Percentiles rank a stretch among this genome's conserved stretches.
These are phyloP conservation scores for Suhomyces guaymorum DNA, from an alignment of 1,139 yeast genomes.

Conservation along the genomic window DNA sequence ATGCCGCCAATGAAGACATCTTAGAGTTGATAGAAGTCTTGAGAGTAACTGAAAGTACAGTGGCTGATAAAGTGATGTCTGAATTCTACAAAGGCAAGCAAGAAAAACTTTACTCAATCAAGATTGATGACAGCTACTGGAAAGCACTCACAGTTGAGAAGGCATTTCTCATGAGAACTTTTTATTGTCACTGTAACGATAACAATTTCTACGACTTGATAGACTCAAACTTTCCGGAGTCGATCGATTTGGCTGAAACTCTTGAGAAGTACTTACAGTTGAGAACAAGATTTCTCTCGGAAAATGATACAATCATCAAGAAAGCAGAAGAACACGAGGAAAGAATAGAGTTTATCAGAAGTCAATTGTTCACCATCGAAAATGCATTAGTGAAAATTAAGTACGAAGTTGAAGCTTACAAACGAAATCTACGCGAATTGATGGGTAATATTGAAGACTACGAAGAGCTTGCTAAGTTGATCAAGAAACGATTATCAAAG, in stretches of 20 bases:
- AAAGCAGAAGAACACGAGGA: slow-evolving; percentile 14
- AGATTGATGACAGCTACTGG: slow-evolving; percentile 67
- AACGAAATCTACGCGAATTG: slow-evolving; percentile 13
- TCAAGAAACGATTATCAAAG: slow-evolving; percentile 14
- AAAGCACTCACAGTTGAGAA: slow-evolving; percentile 69
- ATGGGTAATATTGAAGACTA: slow-evolving; percentile 16
- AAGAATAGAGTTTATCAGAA: slow-evolving; percentile 16
- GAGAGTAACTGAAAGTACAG: slow-evolving; percentile 63
- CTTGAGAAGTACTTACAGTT: slow-evolving; percentile 53
- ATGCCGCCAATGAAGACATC: slow-evolving; percentile 66
- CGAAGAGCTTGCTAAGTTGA: slow-evolving; percentile 13
- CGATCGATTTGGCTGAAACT: slow-evolving; percentile 66
- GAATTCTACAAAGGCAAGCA: slow-evolving; percentile 61
- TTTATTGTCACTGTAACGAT: slow-evolving; percentile 62
- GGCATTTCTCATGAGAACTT: slow-evolving; percentile 69
- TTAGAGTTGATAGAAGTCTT: slow-evolving; percentile 69
- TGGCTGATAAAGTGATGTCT: slow-evolving; percentile 68
- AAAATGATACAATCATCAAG: slow-evolving; percentile 27
- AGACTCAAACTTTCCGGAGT: slow-evolving; percentile 79
- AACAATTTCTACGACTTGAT: slow-evolving; percentile 55
- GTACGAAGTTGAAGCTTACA: slow-evolving; percentile 17
- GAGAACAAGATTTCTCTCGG: slow-evolving; percentile 39
- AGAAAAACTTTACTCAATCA: slow-evolving; percentile 59
- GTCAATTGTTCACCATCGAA: slow-evolving; percentile 18
- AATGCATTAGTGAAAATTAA: slow-evolving; percentile 16